A percentile compares a stretch with the other conserved stretches of the same genome.
Conservation (phyloP, 2,329 filamentous ascomycete genomes). For the Leptosphaerulina australis region DNA sequence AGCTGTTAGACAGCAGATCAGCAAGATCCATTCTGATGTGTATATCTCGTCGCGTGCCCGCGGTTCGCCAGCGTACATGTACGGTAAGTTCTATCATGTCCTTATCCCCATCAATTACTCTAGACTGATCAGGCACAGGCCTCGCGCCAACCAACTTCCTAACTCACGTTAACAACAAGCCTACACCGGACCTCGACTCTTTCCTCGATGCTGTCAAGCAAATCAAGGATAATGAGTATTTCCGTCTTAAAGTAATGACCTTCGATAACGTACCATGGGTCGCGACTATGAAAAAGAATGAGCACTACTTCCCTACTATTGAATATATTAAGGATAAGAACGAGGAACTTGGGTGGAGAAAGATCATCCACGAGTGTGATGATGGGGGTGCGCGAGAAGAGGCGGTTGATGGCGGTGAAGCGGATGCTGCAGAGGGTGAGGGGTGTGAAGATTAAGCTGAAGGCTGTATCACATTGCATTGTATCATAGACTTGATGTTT, state of each 20-base stretch:
- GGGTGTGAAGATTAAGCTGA: constrained; percentile 23
- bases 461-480: neutral
- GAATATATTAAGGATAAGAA: constrained; percentile 66
- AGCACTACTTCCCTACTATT: constrained; percentile 83
- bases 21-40: constrained; percentile 92
- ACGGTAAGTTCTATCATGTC: constrained; percentile 55
- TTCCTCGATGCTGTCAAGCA: constrained; percentile 83
- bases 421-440: constrained; percentile 37
- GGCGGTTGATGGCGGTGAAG: constrained; percentile 37
- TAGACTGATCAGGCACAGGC: constrained; percentile 57
- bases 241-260: constrained; percentile 94
- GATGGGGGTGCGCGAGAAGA: constrained; percentile 45
- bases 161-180: constrained; percentile 88
- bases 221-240: constrained; percentile 97
- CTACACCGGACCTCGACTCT: constrained; percentile 78
- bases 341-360: constrained; percentile 62
- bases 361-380: constrained; percentile 61
- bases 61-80: constrained; percentile 47
- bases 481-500: neutral
- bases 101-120: constrained; percentile 68
- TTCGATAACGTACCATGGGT: constrained; percentile 99
- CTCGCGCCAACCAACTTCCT: constrained; percentile 97
- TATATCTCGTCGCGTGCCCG: constrained; percentile 80
- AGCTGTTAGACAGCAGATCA: constrained; percentile 95
- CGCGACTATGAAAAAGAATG: constrained; percentile 99